Evolutionary conservation across 2,329 filamentous ascomycete species (phyloP), one percentile per base, ranked within the genome.

Genomic region (Chlorencoelia australis): DNA sequence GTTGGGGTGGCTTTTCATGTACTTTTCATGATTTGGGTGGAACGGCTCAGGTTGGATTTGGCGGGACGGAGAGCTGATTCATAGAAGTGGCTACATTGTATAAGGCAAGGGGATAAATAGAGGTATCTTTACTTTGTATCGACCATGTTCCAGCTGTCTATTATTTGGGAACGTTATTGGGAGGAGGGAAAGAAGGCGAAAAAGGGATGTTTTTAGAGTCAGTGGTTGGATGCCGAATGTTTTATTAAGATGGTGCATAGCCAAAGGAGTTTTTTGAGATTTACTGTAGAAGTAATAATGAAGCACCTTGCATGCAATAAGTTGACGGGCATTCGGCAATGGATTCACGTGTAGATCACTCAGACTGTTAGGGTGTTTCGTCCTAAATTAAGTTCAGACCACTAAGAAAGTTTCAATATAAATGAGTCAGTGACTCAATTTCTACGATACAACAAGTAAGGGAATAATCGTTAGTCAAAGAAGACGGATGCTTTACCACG

Each of bases 211-310:
- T 15, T 28, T 25, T n/a, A 30, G 14, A 10, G n/a, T n/a, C n/a
- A 14, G 7, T 15, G 17, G 11, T 9, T 7, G 20, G 35, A 32
- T 8, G 15, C 16, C n/a, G 35, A 13, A 24, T 42, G 30, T 42
- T 36, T 38, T 15, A 30, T 29, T 33, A 29, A 16, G 37, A 14
- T 31, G 35, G 21, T 43, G 43, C 43, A 45, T 45, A 45, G 43
- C 40, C 37, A 31, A 19, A 37, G 43, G n/a, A n/a, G n/a, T n/a
- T n/a, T n/a, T n/a, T n/a, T n/a, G n/a, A n/a, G n/a, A n/a, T n/a
- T n/a, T n/a, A n/a, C n/a, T n/a, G n/a, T n/a, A 42, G 43, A 42
- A 15, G 30, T 14, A 22, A 29, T 26, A 8, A 31, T 21, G 10
- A 6, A 25, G 22, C 22, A 25, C 22, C 10, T 25, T 25, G 6